These are phyloP conservation scores for Chaetomium fimeti DNA, from an alignment of 495 filamentous ascomycete species.

Conservation along the genomic window DNA sequence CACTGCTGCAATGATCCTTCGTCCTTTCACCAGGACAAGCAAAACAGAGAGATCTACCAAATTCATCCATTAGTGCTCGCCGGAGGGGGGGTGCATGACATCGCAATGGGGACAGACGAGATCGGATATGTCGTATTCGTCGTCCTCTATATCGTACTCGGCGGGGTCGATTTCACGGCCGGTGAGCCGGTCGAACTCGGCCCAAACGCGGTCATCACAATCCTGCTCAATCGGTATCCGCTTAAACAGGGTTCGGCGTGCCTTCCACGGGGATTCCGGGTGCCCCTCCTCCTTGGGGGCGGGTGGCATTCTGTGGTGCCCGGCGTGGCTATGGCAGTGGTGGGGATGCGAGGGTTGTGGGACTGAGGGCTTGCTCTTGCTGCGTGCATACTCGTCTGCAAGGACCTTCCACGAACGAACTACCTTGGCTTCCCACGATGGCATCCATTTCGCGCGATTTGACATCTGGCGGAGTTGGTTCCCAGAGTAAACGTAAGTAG, in stretches of 20 bases:
- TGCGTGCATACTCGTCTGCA: constrained; percentile 21
- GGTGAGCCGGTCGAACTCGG: constrained; percentile 44
- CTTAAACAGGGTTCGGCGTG: constrained; percentile 48
- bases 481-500: constrained; percentile 36
- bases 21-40: background rate
- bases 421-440: constrained; percentile 27
- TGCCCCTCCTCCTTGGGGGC: constrained; percentile 43
- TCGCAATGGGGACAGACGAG: constrained; percentile 41
- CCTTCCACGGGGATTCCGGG: constrained; percentile 39
- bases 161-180: constrained; percentile 33
- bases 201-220: constrained; percentile 39
- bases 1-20: background rate
- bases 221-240: constrained; percentile 38
- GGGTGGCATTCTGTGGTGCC: constrained; percentile 29
- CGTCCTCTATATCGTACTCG: constrained; percentile 25
- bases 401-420: constrained; percentile 38
- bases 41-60: background rate
- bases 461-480: constrained; percentile 32
- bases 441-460: constrained; percentile 22
- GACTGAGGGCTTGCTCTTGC: background rate
- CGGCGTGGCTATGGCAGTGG: constrained; percentile 17
- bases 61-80: constrained; percentile 12
- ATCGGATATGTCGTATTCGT: constrained; percentile 32
- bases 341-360: background rate
- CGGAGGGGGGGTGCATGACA: constrained; percentile 32